Conservation (phyloP, 2,329 filamentous ascomycete genomes). For the Penicillium italicum region DNA sequence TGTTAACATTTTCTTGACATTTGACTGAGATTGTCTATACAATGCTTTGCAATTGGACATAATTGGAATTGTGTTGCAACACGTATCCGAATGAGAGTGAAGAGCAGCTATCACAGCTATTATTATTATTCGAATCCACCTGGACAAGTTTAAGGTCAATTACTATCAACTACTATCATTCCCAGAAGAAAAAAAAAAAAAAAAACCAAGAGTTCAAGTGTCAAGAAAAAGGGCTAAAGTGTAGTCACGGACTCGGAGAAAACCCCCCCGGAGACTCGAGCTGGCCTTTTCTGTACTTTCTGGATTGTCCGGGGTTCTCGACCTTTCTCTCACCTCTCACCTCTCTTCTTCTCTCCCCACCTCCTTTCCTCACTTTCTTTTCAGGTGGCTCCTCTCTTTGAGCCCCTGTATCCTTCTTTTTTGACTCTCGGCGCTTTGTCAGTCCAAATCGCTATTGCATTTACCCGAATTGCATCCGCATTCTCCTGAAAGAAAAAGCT, state of each 20-base stretch:
- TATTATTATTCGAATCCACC: neutral
- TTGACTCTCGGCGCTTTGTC: constrained; percentile 15
- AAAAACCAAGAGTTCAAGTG: neutral
- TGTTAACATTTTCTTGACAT: too few relatives aligned
- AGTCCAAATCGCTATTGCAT: constrained; percentile 9
- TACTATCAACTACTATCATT: neutral
- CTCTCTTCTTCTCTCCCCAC: constrained; percentile 16
- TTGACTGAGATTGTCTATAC: too few relatives aligned
- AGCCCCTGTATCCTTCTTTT: constrained; percentile 19
- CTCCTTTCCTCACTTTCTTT: constrained; percentile 14
- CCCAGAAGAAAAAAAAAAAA: neutral
- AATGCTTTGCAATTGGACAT: too few relatives aligned
- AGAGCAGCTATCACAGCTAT: neutral
- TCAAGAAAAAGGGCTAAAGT: neutral
- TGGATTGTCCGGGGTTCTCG: constrained; percentile 20
- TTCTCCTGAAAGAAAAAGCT: constrained; percentile 4
- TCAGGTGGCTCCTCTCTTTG: constrained; percentile 14
- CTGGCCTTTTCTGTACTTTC: constrained; percentile 27
- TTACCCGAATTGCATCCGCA: constrained; percentile 3
- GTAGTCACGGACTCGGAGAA: constrained; percentile 23
- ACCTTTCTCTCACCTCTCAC: constrained; percentile 15
- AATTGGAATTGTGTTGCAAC: neutral
- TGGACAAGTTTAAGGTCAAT: neutral
- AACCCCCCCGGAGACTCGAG: constrained; percentile 27
- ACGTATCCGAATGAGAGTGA: neutral